A percentile compares a stretch with the other conserved stretches of the same genome.
Conservation (phyloP, 257 asterid species). For the Linderniella brevidens region DNA sequence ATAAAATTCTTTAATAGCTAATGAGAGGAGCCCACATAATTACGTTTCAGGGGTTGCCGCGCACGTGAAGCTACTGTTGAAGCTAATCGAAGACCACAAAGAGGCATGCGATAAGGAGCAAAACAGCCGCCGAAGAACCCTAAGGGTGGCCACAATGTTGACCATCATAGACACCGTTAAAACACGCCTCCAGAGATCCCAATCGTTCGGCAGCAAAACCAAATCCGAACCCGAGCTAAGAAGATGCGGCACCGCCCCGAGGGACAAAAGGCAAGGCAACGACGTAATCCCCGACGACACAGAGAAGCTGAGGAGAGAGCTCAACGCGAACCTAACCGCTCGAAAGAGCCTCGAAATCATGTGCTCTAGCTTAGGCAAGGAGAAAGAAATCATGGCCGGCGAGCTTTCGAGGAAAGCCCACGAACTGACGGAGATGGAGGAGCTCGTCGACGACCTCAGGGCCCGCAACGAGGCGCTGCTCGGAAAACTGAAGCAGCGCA, state of each 20-base stretch:
- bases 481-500: constrained; percentile 25
- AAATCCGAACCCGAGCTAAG: constrained; percentile 19
- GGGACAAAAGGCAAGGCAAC: constrained; percentile 11
- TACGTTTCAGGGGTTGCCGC: constrained; percentile 75
- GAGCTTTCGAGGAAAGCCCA: constrained; percentile 48
- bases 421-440: constrained; percentile 49
- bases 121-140: constrained; percentile 44
- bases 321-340: constrained; percentile 36
- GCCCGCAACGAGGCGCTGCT: constrained; percentile 33
- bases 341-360: constrained; percentile 40
- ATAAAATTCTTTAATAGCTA: too few relatives aligned
- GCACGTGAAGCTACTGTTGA: constrained; percentile 44
- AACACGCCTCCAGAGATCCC: constrained; percentile 46
- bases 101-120: constrained; percentile 39
- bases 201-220: constrained; percentile 35
- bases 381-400: constrained; percentile 52
- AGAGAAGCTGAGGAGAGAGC: constrained; percentile 33
- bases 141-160: constrained; percentile 85
- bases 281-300: constrained; percentile 20
- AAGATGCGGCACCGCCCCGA: constrained; percentile 25
- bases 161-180: constrained; percentile 58
- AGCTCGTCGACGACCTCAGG: constrained; percentile 34
- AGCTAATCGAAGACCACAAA: constrained; percentile 69
- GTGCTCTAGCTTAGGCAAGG: constrained; percentile 65
- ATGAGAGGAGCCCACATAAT: neutral